These are phyloP conservation scores for Bacidia gigantensis DNA, from an alignment of 495 filamentous ascomycete species.

Conservation along the genomic window DNA sequence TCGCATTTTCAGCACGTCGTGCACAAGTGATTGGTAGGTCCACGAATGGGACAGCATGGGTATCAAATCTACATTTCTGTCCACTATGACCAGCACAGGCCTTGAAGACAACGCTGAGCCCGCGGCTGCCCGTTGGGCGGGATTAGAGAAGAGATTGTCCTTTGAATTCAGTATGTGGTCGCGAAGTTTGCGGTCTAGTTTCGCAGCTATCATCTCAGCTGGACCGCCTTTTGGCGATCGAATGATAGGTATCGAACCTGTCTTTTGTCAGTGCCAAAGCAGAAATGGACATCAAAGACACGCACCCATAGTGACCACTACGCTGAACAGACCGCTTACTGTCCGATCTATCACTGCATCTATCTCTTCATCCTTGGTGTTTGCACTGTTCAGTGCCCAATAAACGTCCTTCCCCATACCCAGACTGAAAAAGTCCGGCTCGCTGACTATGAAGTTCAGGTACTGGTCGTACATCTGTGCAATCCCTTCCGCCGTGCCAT, in stretches of 20 bases:
- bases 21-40: constrained; percentile 94
- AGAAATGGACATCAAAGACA: not conserved
- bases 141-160: constrained; percentile 74
- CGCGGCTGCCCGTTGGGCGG: constrained; percentile 35
- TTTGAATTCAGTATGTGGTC: constrained; percentile 96
- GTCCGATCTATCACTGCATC: constrained; percentile 78
- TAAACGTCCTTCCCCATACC: constrained; percentile 83
- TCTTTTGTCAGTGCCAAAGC: not conserved
- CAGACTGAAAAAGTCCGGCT: constrained; percentile 91
- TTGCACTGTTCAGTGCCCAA: constrained; percentile 84
- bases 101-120: constrained; percentile 50
- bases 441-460: constrained; percentile 90
- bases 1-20: constrained; percentile 87
- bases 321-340: constrained; percentile 89
- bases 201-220: constrained; percentile 85
- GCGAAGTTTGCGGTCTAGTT: constrained; percentile 86
- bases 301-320: constrained; percentile 90
- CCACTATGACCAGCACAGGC: constrained; percentile 78
- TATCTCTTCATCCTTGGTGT: constrained; percentile 79
- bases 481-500: constrained; percentile 73
- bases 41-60: constrained; percentile 99
- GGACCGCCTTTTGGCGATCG: constrained; percentile 82
- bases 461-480: constrained; percentile 95
- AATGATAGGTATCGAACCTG: constrained; percentile 84
- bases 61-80: constrained; percentile 88